Evolutionary conservation across 2,329 filamentous ascomycete genomes (phyloP), one percentile per base, ranked within the genome.

Genomic region (Apiospora kogelbergensis): DNA sequence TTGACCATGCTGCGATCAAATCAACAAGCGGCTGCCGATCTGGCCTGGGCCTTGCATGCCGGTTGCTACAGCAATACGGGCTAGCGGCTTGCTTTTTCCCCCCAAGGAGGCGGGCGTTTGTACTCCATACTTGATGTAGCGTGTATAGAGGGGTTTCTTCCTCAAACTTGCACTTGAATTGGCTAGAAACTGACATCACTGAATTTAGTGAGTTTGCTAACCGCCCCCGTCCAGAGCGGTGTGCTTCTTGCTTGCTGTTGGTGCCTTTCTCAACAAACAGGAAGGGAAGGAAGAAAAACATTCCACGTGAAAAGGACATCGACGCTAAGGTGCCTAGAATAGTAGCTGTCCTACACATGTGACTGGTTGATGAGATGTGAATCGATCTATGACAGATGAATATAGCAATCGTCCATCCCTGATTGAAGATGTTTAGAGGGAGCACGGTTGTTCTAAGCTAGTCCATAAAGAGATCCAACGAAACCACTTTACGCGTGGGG

Each of bases 401-500:
- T 42, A 33, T 33, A 33, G 33, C 7, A 33, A 7, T 33, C 33
- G 3, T 20, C 1, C 15, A 57, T 57, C 48, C 26, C 48, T 57
- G 17, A 33, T 9, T 30, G 6, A 41, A 13, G 26, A 33, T 57
- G 48, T 57, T 33, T 15, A 7, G 24, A 53, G 46, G 46, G 46
- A 30, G 13, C 40, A 10, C 30, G 10, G 22, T 60, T 37, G 20
- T n/a, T 37, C 26, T n/a, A 20, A 17, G 30, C 53, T 60, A 60
- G 30, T 37, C 53, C 26, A 17, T 10, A 60, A 60, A 4, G 17
- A 26, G 53, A 6, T 37, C 17, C 42, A n/a, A 20, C 17, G 17
- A 11, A 65, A 67, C 57, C 68, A 70, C 63, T 70, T 70, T 65
- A 70, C 69, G 69, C 69, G 69, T 17, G 30, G 15, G 30, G 15